Conservation (phyloP, 768 basidiomycete species). For the Amanita rubescens region DNA sequence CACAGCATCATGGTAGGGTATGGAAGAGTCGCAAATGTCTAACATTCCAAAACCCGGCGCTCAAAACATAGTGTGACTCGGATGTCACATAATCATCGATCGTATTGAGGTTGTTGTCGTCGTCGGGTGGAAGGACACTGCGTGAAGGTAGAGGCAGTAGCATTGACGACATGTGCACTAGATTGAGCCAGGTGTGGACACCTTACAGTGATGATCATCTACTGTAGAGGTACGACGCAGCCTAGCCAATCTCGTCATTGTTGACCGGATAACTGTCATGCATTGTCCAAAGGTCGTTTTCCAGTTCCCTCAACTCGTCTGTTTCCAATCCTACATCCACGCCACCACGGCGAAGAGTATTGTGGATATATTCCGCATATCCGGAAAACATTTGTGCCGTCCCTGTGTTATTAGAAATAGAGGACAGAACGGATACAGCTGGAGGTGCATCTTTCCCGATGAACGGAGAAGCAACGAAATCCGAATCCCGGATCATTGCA, state of each 20-base stretch:
- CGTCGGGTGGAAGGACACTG: not conserved
- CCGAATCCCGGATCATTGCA: constrained; percentile 27
- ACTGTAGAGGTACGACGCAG: not conserved
- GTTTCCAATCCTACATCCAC: constrained; percentile 33
- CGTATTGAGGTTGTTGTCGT: not conserved
- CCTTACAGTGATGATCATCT: not conserved
- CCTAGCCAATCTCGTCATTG: not conserved
- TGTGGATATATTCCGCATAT: constrained; percentile 41
- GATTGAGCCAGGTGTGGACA: not conserved
- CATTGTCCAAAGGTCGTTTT: constrained; percentile 52
- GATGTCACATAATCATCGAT: not conserved
- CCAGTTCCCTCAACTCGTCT: constrained; percentile 53
- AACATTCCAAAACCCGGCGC: not conserved
- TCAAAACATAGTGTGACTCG: not conserved
- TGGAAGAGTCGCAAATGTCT: not conserved
- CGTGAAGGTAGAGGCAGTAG: no score
- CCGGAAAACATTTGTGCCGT: constrained; percentile 35
- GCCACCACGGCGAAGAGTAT: constrained; percentile 25
- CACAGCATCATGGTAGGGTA: not conserved
- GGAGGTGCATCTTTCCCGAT: not conserved
- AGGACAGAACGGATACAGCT: constrained; percentile 29
- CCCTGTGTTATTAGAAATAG: constrained; percentile 35
- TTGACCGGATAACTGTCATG: constrained; percentile 29
- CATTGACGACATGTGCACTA: not conserved
- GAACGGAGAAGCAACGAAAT: not conserved